phyloP scores from a whole-genome alignment of 148 eudicot genomes.

The Dianthus caryophyllus region DNA sequence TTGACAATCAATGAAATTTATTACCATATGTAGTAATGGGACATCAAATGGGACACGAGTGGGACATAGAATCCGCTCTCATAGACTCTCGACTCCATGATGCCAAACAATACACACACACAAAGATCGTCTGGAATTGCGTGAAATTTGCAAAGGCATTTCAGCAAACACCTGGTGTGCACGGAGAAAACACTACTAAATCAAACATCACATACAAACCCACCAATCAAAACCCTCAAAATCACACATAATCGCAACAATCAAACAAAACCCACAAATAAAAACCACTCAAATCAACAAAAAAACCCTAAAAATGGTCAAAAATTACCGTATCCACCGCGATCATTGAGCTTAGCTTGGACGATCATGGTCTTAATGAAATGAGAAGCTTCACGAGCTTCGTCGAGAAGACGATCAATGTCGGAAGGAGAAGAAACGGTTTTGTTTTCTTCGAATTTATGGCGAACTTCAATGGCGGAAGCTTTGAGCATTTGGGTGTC shows the following conservation, averaged over 20 bases:
- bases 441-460: slow-evolving; percentile 78
- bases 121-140: too few species aligned
- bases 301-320: not conserved
- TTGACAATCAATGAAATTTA: too few species aligned
- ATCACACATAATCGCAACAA: not conserved
- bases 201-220: not conserved
- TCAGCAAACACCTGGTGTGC: slow-evolving; percentile 38
- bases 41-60: too few species aligned
- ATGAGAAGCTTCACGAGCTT: slow-evolving; percentile 69
- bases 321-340: slow-evolving; percentile 63
- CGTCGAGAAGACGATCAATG: slow-evolving; percentile 48
- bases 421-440: slow-evolving; percentile 51
- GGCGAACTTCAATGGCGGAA: slow-evolving; percentile 71
- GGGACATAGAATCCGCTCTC: too few species aligned
- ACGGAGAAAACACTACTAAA: not conserved
- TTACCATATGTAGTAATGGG: too few species aligned
- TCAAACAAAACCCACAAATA: slow-evolving; percentile 3
- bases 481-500: slow-evolving; percentile 65
- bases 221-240: not conserved
- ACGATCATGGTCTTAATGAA: slow-evolving; percentile 82
- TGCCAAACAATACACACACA: too few species aligned
- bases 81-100: too few species aligned
- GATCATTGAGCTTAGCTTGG: slow-evolving; percentile 74
- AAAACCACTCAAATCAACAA: not conserved
- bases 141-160: slow-evolving; percentile 13